Evolutionary conservation across 164 flowering plant genomes (phyloP), one percentile per base, ranked within the genome.

Genomic region (Vitis cinerea): DNA sequence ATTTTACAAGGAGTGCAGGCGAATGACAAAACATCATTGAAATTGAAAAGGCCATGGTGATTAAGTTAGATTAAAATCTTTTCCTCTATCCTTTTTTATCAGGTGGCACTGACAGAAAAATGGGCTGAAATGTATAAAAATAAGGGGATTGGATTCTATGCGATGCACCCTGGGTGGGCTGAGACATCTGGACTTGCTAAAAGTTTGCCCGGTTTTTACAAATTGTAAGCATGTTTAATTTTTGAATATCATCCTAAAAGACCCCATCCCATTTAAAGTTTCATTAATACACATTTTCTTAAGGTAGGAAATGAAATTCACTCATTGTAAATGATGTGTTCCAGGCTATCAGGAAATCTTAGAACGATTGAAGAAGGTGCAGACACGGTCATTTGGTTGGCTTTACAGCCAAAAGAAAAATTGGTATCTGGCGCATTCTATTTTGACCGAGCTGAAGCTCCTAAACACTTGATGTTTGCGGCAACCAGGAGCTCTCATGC

Each of bases 91-190:
- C 44, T 6, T 30, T 23, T 23, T 57, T 75, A 10, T 70, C 78
- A 94, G 99, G 97, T 94, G 23, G 95, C 97, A 50, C 73, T 94
- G 68, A 94, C 96, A 1, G 97, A 94, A 76, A 91, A 88, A 67
- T 94, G 97, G 99, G 83, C 97, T 16, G 85, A 87, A 61, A 74
- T 65, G 50, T 85, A 94, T 79, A 73, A 81, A 57, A 76, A 80
- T 71, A 91, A 76, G 79, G 97, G 97, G 49, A 85, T 92, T 51
- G 86, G 90, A 15, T 94, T 94, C 87, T 94, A 91, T 78, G 85
- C 93, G 7, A 94, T 90, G 99, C 99, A 94, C 77, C 99, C 99
- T 10, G 99, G 97, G 61, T 92, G 99, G 97, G 92, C 96, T 49
- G 96, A 86, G 74, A 94, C 97, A 53, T 93, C 99, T 10, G 97